Evolutionary conservation across 192 early-diverging fungal genomes (phyloP).

Genomic region (Gryganskiella cystojenkinii): DNA sequence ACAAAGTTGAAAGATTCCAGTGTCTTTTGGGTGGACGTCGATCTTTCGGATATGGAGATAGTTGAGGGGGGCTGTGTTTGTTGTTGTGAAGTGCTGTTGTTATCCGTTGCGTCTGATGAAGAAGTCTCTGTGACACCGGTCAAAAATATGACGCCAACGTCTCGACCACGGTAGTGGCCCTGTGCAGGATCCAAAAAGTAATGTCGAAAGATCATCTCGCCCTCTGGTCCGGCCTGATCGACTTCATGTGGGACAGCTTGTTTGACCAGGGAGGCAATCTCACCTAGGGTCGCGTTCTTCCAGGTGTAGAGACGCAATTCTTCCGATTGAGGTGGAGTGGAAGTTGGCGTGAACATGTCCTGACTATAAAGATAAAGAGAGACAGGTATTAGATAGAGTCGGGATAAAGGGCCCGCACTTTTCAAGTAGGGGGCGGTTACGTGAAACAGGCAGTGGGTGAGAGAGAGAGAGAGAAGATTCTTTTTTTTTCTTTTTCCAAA

Average conservation of each 20-base stretch:
- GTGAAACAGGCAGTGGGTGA: too few species aligned
- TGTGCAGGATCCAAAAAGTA: conserved; percentile 17
- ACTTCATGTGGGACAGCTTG: conserved; percentile 37
- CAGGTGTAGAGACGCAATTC: conserved; percentile 45
- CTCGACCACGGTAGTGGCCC: conserved; percentile 21
- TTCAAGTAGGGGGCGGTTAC: too few species aligned
- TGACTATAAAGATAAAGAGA: conserved; percentile 2
- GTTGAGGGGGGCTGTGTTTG: background rate
- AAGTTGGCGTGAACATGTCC: conserved; percentile 21
- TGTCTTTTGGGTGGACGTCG: conserved; percentile 24
- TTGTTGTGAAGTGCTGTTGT: background rate
- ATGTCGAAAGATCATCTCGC: conserved; percentile 31
- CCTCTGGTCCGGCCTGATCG: conserved; percentile 10
- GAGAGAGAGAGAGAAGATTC: too few species aligned
- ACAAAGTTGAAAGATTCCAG: conserved; percentile 21
- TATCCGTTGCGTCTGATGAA: conserved; percentile 5
- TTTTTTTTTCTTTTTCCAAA: background rate
- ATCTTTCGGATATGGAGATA: background rate
- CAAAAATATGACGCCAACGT: conserved; percentile 24
- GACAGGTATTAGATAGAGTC: background rate
- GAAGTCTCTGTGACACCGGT: background rate
- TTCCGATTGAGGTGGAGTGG: conserved; percentile 14
- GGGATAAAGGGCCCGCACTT: background rate
- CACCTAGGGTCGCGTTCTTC: conserved; percentile 48
- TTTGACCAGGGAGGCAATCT: conserved; percentile 27